Conservation (phyloP, 805 yeast species). For the Myxozyma vanderwaltii region DNA sequence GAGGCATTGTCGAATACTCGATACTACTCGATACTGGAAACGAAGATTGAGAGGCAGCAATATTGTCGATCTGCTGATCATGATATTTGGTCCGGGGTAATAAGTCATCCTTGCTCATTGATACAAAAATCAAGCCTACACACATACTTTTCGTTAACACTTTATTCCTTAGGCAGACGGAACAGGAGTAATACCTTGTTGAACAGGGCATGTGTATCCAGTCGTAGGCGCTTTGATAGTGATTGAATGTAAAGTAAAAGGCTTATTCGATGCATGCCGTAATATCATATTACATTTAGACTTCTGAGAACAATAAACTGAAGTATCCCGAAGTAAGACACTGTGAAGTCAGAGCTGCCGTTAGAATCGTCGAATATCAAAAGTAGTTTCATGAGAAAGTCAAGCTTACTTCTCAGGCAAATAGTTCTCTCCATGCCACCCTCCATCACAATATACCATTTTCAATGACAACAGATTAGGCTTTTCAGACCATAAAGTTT, state of each 20-base stretch:
- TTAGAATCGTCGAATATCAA: background rate
- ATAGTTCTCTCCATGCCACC: constrained; percentile 32
- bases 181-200: constrained; percentile 11
- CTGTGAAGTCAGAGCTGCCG: background rate
- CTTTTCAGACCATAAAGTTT: constrained; percentile 13
- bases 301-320: constrained; percentile 31
- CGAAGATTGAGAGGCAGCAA: constrained; percentile 1
- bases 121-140: constrained; percentile 21
- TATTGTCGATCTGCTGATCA: constrained; percentile 21
- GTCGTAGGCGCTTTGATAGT: constrained; percentile 31
- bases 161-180: background rate
- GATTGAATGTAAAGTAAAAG: constrained; percentile 30
- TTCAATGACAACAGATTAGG: constrained; percentile 19
- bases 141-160: background rate
- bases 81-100: constrained; percentile 25
- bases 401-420: constrained; percentile 25
- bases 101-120: constrained; percentile 29
- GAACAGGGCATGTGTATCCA: constrained; percentile 33
- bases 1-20: constrained; percentile 14
- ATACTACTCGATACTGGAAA: constrained; percentile 5
- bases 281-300: constrained; percentile 32
- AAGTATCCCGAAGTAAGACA: constrained; percentile 8
- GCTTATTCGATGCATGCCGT: constrained; percentile 21
- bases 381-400: background rate
- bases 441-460: constrained; percentile 30